phyloP scores from a whole-genome alignment of 2,329 filamentous ascomycete species.

The Huntiella bhutanensis region DNA sequence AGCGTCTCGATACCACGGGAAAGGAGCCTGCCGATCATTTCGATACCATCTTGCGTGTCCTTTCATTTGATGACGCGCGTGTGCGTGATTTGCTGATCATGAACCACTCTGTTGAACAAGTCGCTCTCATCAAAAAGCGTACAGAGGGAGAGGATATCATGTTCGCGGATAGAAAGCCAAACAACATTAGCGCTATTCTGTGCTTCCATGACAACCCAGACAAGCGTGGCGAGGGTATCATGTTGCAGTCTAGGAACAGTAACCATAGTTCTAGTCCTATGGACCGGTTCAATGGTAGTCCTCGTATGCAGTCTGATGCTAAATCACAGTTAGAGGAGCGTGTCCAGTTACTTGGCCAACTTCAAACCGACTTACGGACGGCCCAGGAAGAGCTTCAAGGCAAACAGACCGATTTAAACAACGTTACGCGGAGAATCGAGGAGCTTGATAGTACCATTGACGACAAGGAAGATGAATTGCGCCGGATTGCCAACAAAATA shows the following conservation, averaged over 20 bases:
- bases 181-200: conserved; percentile 57
- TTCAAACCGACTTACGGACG: conserved; percentile 33
- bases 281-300: conserved; percentile 28
- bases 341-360: conserved; percentile 30
- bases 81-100: conserved; percentile 74
- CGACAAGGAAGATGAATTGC: conserved; percentile 16
- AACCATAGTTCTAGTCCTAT: conserved; percentile 31
- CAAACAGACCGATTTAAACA: conserved; percentile 28
- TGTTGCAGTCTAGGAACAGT: conserved; percentile 55
- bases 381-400: conserved; percentile 30
- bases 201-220: conserved; percentile 39
- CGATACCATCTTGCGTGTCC: conserved; percentile 59
- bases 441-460: conserved; percentile 17
- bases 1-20: conserved; percentile 35
- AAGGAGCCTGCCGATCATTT: conserved; percentile 57
- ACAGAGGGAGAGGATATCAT: conserved; percentile 50
- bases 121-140: conserved; percentile 53
- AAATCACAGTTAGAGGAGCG: conserved; percentile 43
- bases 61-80: conserved; percentile 64
- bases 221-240: conserved; percentile 25
- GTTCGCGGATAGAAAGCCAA: conserved; percentile 37
- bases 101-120: conserved; percentile 64
- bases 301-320: conserved; percentile 66
- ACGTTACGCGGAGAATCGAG: conserved; percentile 25
- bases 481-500: conserved; percentile 20